Base-by-base conservation (phyloP, 345 rosid species). In the Kernera saxatilis region DNA sequence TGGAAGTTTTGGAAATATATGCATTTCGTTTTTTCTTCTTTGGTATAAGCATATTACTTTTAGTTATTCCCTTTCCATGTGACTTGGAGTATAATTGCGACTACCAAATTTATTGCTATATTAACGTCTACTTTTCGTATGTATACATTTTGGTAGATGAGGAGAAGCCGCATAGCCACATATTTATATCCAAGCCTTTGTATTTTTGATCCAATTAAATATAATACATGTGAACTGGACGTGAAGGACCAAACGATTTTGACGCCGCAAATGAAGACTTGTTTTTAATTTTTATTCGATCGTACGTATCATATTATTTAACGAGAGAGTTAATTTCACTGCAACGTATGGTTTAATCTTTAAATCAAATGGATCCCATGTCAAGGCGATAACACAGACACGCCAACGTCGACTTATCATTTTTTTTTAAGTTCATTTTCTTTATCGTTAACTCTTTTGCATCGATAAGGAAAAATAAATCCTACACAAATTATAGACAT, bases 211-310 rank as follows among this genome's bases (percentile, higher is more conserved):
- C 15, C 54, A n/a, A n/a, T n/a, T n/a, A n/a, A n/a, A n/a, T n/a
- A n/a, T n/a, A n/a, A n/a, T n/a, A n/a, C n/a, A n/a, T n/a, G 78
- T 74, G 78, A 48, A 23, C 54, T 55, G 39, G 54, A 23, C 67
- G 62, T 57, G 68, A 74, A 59, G 19, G 69, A 67, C 62, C 62
- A 67, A 23, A 59, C 69, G 4, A 67, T 41, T 39, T 74, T 67
- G 73, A 67, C 68, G 78, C 78, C 78, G 78, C 78, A 74, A 67
- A 12, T 7, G 55, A 50, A 29, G 78, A 74, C 78, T 74, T 29
- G 23, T 43, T 57, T 59, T 3, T 8, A 33, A 33, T 1, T 33
- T 30, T 3, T 49, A 1, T 48, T 49, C 12, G 29, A 35, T 67
- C 46, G 67, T 39, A n/a, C 39, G 54, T 25, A 64, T 30, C 21